A percentile compares a stretch with the other conserved stretches of the same genome.
phyloP scores from a whole-genome alignment of 2,329 filamentous ascomycete species.

The Lachnellula cervina region DNA sequence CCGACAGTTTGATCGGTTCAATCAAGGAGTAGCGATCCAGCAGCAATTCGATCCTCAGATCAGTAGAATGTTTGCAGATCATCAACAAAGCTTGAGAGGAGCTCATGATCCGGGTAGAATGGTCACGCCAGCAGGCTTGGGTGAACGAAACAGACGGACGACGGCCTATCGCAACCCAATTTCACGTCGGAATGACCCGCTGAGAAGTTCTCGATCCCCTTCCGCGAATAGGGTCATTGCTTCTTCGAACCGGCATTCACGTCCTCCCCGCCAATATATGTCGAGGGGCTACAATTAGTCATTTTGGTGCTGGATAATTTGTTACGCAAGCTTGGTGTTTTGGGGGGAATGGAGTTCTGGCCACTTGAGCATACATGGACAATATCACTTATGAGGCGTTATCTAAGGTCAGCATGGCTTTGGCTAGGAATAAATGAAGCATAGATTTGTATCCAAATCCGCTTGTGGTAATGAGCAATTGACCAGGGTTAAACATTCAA shows the following conservation, averaged over 20 bases:
- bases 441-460: not conserved
- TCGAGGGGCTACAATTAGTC: not conserved
- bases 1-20: slow-evolving; percentile 10
- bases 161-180: slow-evolving; percentile 19
- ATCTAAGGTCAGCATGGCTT: not conserved
- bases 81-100: slow-evolving; percentile 24
- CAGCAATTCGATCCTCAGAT: slow-evolving; percentile 29
- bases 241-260: slow-evolving; percentile 17
- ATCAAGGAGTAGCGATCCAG: slow-evolving; percentile 13
- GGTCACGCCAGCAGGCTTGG: slow-evolving; percentile 13
- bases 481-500: not conserved
- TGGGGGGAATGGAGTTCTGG: not conserved
- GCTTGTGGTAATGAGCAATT: not conserved
- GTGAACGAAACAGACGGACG: slow-evolving; percentile 17
- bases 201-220: slow-evolving; percentile 24
- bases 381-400: not conserved
- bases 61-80: slow-evolving; percentile 30
- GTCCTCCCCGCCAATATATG: slow-evolving; percentile 19
- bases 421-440: not conserved
- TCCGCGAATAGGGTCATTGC: slow-evolving; percentile 23
- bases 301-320: not conserved
- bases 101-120: slow-evolving; percentile 12
- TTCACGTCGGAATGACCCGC: slow-evolving; percentile 18
- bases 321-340: not conserved
- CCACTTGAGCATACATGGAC: not conserved